phyloP scores from a whole-genome alignment of 768 basidiomycete genomes.

The Hydnomerulius pinastri region DNA sequence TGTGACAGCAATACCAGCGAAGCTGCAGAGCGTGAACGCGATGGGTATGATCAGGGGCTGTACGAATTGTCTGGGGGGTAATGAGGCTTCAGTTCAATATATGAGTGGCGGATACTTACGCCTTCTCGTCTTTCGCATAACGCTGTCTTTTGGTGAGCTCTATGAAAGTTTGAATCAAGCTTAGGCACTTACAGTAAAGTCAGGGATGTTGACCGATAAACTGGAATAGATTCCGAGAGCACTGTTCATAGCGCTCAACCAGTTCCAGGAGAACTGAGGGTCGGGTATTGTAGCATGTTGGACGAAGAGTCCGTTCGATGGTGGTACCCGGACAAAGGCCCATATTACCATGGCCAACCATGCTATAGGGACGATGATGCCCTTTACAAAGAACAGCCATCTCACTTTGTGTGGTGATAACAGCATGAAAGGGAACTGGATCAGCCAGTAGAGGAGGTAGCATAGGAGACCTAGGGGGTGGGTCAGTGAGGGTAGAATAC shows the following conservation, averaged over 20 bases:
- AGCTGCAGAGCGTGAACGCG: constrained; percentile 74
- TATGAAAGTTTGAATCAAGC: not conserved
- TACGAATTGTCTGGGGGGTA: constrained; percentile 57
- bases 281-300: constrained; percentile 56
- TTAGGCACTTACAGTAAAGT: constrained; percentile 58
- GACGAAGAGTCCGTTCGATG: constrained; percentile 57
- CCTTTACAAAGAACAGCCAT: constrained; percentile 75
- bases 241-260: constrained; percentile 77
- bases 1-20: constrained; percentile 80
- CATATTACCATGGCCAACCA: constrained; percentile 77
- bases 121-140: constrained; percentile 69
- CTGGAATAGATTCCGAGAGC: constrained; percentile 76
- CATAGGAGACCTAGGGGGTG: constrained; percentile 58
- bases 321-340: constrained; percentile 69
- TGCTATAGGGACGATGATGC: constrained; percentile 60
- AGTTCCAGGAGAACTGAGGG: constrained; percentile 65
- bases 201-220: constrained; percentile 78
- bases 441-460: constrained; percentile 76
- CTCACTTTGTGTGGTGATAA: constrained; percentile 78
- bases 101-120: constrained; percentile 40
- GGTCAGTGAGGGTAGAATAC: constrained; percentile 1
- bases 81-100: not conserved
- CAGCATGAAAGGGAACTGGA: constrained; percentile 76
- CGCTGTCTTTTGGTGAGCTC: constrained; percentile 42
- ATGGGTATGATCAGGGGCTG: constrained; percentile 80